phyloP scores from a whole-genome alignment of 75 land plant species.

The Gnetum montanum region DNA sequence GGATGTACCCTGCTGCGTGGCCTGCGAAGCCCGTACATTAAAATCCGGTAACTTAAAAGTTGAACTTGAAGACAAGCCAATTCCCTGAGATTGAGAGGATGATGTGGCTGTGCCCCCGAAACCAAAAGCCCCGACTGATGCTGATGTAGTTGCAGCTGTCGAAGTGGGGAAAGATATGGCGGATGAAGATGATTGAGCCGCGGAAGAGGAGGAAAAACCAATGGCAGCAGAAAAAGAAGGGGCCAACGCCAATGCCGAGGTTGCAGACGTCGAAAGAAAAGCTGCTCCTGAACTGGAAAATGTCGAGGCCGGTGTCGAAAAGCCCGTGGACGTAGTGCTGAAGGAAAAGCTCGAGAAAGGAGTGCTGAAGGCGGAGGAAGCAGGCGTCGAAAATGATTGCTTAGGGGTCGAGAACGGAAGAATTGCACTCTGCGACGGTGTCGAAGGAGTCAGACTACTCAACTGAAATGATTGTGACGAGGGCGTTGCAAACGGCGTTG shows the following conservation, averaged over 20 bases:
- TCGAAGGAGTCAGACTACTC: not conserved
- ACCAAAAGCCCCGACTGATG: too few relatives aligned
- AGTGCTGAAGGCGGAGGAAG: slow-evolving; percentile 7
- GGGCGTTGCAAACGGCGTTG: not conserved
- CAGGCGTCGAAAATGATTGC: not conserved
- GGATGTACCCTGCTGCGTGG: slow-evolving; percentile 3
- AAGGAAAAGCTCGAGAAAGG: slow-evolving; percentile 7
- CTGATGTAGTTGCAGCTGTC: not conserved
- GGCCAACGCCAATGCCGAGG: not conserved
- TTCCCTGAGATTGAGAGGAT: not conserved
- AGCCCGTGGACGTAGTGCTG: slow-evolving; percentile 5
- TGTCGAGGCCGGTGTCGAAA: slow-evolving; percentile 1
- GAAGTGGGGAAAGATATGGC: not conserved
- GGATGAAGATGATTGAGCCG: not conserved
- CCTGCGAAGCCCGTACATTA: slow-evolving; percentile 8
- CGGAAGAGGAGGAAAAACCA: not conserved
- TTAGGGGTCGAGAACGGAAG: not conserved
- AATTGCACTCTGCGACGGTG: not conserved
- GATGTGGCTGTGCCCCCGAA: too few relatives aligned
- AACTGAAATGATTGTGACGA: not conserved
- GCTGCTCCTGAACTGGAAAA: not conserved
- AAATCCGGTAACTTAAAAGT: slow-evolving; percentile 8
- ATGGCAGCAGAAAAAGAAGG: not conserved
- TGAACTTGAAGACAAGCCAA: not conserved
- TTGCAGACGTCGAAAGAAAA: not conserved